Percentiles rank a stretch among this genome's conserved stretches.
Evolutionary conservation across 2,329 filamentous ascomycete genomes (phyloP).

Genomic region (Fusarium avenaceum): DNA sequence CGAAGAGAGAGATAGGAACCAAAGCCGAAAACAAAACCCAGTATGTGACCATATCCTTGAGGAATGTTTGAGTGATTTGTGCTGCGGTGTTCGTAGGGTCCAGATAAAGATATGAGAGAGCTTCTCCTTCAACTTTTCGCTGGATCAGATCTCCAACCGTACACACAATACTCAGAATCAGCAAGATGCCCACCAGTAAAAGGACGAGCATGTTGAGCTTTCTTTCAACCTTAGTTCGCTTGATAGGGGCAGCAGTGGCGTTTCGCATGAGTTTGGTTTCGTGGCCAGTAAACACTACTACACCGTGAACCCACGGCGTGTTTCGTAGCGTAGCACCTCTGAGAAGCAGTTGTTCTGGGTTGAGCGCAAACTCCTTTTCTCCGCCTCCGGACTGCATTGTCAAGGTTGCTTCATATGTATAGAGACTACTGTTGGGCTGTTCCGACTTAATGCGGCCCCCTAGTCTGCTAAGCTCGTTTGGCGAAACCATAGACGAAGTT

Average conservation of each 20-base stretch:
- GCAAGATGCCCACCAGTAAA: conserved; percentile 85
- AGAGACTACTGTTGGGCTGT: conserved; percentile 97
- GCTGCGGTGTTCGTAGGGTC: conserved; percentile 67
- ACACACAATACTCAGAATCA: conserved; percentile 87
- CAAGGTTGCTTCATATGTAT: conserved; percentile 96
- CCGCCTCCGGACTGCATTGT: conserved; percentile 91
- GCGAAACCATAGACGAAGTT: conserved; percentile 87
- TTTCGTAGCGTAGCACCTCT: conserved; percentile 95
- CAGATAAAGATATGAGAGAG: conserved; percentile 81
- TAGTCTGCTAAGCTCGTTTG: conserved; percentile 85
- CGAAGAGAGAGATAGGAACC: conserved; percentile 97
- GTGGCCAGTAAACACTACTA: conserved; percentile 93
- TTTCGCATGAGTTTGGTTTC: conserved; percentile 99
- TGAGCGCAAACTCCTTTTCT: conserved; percentile 90
- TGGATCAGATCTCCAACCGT: conserved; percentile 91
- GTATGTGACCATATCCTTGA: conserved; percentile 95
- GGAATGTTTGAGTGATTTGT: conserved; percentile 80
- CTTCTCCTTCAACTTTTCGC: conserved; percentile 71
- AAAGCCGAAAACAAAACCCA: conserved; percentile 98
- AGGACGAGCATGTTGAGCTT: conserved; percentile 95
- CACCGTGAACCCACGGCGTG: conserved; percentile 95
- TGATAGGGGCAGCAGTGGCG: conserved; percentile 96
- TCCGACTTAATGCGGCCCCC: conserved; percentile 92
- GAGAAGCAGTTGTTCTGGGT: conserved; percentile 92
- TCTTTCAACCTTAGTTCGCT: conserved; percentile 94